phyloP scores from a whole-genome alignment of 495 filamentous ascomycete species.

The Daldinia decipiens region DNA sequence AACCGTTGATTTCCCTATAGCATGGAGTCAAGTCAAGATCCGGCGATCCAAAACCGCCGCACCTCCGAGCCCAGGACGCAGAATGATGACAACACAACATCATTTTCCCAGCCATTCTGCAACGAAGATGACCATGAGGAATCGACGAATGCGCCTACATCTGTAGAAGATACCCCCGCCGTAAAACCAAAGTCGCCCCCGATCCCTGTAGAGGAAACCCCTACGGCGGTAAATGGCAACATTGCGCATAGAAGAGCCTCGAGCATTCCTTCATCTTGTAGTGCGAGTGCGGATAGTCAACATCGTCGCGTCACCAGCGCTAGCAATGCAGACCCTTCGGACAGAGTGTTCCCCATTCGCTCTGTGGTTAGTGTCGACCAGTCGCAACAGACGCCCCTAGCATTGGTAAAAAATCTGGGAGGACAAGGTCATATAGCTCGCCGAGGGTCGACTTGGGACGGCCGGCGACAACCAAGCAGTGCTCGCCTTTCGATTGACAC shows the following conservation, averaged over 20 bases:
- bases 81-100: constrained; percentile 7
- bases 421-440: constrained; percentile 46
- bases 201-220: neutral
- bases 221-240: constrained; percentile 12
- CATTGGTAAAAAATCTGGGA: constrained; percentile 45
- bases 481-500: constrained; percentile 27
- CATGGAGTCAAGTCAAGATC: constrained; percentile 34
- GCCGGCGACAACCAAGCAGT: constrained; percentile 26
- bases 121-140: constrained; percentile 8
- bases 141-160: neutral
- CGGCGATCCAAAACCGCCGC: constrained; percentile 1
- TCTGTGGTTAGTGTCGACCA: constrained; percentile 80
- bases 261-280: constrained; percentile 43
- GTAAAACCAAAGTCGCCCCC: neutral
- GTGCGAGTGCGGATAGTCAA: constrained; percentile 41
- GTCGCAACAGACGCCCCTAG: constrained; percentile 50
- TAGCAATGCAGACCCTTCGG: constrained; percentile 54
- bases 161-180: constrained; percentile 3
- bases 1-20: constrained; percentile 14
- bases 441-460: constrained; percentile 44
- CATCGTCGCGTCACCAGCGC: constrained; percentile 35
- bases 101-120: constrained; percentile 11
- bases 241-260: constrained; percentile 13
- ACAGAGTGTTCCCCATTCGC: constrained; percentile 86
- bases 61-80: constrained; percentile 5